Percentiles rank a stretch among this genome's conserved stretches.
Conservation (phyloP, 78 protist genomes). For the Tieghemostelium lacteum region DNA sequence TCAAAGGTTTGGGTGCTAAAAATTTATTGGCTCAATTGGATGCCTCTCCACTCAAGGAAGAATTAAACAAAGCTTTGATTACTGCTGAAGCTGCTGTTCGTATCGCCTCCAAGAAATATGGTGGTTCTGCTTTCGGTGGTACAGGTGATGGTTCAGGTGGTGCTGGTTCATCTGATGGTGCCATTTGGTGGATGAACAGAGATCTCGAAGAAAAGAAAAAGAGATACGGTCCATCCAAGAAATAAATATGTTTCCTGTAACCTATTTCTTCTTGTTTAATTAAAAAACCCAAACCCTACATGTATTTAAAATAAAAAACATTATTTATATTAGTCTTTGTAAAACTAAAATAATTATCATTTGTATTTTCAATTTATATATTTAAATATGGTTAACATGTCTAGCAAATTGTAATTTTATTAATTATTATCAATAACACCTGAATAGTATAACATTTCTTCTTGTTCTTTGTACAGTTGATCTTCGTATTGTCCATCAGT, state of each 20-base stretch:
- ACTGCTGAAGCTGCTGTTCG: slow-evolving; percentile 88
- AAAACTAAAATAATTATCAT: background rate
- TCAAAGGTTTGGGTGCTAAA: slow-evolving; percentile 83
- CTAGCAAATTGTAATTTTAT: no score
- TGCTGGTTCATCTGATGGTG: slow-evolving; percentile 57
- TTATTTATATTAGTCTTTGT: background rate
- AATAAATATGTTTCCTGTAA: slow-evolving; percentile 5
- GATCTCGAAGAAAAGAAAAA: slow-evolving; percentile 81
- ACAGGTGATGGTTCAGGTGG: slow-evolving; percentile 57
- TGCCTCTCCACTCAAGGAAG: slow-evolving; percentile 80
- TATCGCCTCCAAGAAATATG: slow-evolving; percentile 83
- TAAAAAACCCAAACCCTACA: no score
- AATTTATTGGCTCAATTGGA: slow-evolving; percentile 87
- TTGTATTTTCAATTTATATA: no score
- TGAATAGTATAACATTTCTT: no score
- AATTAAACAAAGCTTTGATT: slow-evolving; percentile 79
- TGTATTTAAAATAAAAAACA: no score
- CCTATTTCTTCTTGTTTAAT: background rate
- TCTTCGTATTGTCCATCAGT: no score
- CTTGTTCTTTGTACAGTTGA: no score
- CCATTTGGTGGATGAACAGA: slow-evolving; percentile 85
- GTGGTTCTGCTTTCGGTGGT: slow-evolving; percentile 57
- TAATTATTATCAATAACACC: no score
- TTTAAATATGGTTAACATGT: no score
- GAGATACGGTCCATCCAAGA: slow-evolving; percentile 80